Evolutionary conservation across 768 basidiomycete genomes (phyloP).

Genomic region (Panaeolus papilionaceus): DNA sequence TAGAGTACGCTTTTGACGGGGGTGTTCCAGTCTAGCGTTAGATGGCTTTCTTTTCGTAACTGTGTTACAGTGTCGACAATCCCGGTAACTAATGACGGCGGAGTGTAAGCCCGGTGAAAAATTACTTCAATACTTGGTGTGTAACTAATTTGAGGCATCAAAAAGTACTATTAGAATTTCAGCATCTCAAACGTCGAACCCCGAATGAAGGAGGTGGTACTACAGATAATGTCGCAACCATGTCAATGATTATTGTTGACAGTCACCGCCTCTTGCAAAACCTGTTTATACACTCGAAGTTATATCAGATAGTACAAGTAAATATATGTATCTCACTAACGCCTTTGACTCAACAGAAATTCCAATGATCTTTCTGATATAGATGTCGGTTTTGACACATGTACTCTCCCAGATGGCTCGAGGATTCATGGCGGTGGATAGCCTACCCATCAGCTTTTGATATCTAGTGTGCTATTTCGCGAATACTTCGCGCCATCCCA

Average conservation of each 20-base stretch:
- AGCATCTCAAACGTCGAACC: neutral
- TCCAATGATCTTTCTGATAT: neutral
- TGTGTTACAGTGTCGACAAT: too few species aligned
- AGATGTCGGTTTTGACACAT: neutral
- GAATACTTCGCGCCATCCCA: neutral
- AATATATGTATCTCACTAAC: neutral
- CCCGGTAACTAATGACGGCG: too few species aligned
- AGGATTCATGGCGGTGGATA: neutral
- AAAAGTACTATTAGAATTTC: too few species aligned
- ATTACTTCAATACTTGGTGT: too few species aligned
- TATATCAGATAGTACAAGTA: neutral
- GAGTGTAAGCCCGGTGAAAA: too few species aligned
- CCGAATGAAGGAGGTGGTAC: neutral
- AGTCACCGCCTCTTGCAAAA: neutral
- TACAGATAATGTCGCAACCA: neutral
- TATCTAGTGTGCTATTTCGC: neutral
- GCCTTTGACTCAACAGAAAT: neutral
- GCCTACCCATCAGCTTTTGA: neutral
- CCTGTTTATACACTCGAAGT: neutral
- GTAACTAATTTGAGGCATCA: too few species aligned
- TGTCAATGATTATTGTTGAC: neutral
- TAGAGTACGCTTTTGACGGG: too few species aligned
- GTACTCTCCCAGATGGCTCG: neutral
- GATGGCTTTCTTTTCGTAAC: too few species aligned
- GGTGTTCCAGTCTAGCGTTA: too few species aligned